A percentile compares a stretch with the other conserved stretches of the same genome.
These are phyloP conservation scores for Cardamine occulta DNA, from an alignment of 345 rosid species.

Conservation along the genomic window DNA sequence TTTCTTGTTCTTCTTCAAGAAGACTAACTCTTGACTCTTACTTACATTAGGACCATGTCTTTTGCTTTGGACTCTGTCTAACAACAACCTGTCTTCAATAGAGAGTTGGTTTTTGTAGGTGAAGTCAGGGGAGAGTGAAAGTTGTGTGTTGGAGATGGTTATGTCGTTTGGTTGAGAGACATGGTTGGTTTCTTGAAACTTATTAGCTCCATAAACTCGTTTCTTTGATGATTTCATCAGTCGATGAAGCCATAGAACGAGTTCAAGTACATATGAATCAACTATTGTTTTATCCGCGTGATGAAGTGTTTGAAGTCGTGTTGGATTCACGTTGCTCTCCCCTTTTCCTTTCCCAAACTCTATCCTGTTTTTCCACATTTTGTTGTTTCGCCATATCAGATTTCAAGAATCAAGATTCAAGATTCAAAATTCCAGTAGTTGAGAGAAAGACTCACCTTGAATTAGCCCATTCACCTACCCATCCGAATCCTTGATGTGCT, in stretches of 20 bases:
- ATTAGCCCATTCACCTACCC: slow-evolving; percentile 99
- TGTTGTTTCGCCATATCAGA: slow-evolving; percentile 1
- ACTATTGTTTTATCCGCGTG: slow-evolving; percentile 73
- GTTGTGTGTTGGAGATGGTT: slow-evolving; percentile 48
- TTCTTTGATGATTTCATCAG: slow-evolving; percentile 58
- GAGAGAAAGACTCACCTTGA: slow-evolving; percentile 58
- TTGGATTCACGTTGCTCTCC: slow-evolving; percentile 47
- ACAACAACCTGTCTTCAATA: slow-evolving; percentile 62
- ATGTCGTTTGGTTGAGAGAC: slow-evolving; percentile 43
- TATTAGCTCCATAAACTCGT: slow-evolving; percentile 50
- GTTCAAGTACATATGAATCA: slow-evolving; percentile 70
- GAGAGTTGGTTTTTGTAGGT: slow-evolving; percentile 52
- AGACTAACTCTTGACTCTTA: slow-evolving; percentile 76
- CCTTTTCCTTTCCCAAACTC: slow-evolving; percentile 43
- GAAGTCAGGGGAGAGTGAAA: slow-evolving; percentile 38
- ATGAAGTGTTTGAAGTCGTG: slow-evolving; percentile 79
- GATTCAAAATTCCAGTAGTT: background rate
- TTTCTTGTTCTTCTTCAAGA: slow-evolving; percentile 42
- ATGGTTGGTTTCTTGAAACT: slow-evolving; percentile 40
- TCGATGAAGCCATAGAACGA: slow-evolving; percentile 78
- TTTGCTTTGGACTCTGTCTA: slow-evolving; percentile 54
- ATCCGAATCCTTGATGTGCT: slow-evolving; percentile 92
- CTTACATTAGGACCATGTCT: slow-evolving; percentile 63
- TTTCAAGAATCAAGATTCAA: slow-evolving; percentile 28
- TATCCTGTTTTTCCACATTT: slow-evolving; percentile 34